Percentiles rank a stretch among this genome's conserved stretches.
These are phyloP conservation scores for Phytopythium sindhum DNA, from an alignment of 352 stramenopile species.

Conservation along the genomic window DNA sequence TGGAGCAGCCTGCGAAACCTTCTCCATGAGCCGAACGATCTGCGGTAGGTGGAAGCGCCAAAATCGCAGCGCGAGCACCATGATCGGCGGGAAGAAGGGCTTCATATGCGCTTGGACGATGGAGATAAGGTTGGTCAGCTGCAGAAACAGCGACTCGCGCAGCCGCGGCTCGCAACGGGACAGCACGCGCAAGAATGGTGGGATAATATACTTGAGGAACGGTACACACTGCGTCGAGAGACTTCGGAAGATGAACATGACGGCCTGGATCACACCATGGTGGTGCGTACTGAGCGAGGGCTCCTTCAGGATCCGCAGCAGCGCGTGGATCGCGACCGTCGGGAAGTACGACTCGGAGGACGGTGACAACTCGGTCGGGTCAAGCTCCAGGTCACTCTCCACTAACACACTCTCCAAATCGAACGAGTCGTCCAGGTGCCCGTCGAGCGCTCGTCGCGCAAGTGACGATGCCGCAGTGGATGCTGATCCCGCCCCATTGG, in stretches of 20 bases:
- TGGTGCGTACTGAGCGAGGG: constrained; percentile 95
- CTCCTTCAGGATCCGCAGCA: constrained; percentile 96
- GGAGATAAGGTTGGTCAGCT: constrained; percentile 93
- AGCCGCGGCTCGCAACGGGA: constrained; percentile 88
- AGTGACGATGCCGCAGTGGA: constrained; percentile 13
- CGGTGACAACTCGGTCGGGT: constrained; percentile 67
- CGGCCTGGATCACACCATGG: constrained; percentile 95
- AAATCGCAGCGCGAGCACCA: constrained; percentile 94
- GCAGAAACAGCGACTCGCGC: constrained; percentile 95
- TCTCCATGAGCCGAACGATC: constrained; percentile 95
- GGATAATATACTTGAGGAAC: constrained; percentile 97
- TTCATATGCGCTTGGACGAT: constrained; percentile 96
- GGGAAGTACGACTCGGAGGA: constrained; percentile 95
- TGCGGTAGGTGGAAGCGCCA: constrained; percentile 96
- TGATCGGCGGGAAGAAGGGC: constrained; percentile 96
- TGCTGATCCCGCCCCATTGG: constrained; percentile 14
- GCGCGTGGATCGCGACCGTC: constrained; percentile 95
- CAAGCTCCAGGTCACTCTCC: constrained; percentile 58
- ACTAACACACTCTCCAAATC: constrained; percentile 71
- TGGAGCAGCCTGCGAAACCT: constrained; percentile 70
- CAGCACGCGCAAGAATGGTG: constrained; percentile 95
- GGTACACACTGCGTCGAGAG: constrained; percentile 93
- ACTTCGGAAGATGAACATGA: constrained; percentile 99
- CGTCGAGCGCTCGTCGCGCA: constrained; percentile 1
- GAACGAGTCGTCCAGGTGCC: constrained; percentile 27